phyloP scores from a whole-genome alignment of 2,329 filamentous ascomycete genomes.

The Thermothelomyces thermophilus region DNA sequence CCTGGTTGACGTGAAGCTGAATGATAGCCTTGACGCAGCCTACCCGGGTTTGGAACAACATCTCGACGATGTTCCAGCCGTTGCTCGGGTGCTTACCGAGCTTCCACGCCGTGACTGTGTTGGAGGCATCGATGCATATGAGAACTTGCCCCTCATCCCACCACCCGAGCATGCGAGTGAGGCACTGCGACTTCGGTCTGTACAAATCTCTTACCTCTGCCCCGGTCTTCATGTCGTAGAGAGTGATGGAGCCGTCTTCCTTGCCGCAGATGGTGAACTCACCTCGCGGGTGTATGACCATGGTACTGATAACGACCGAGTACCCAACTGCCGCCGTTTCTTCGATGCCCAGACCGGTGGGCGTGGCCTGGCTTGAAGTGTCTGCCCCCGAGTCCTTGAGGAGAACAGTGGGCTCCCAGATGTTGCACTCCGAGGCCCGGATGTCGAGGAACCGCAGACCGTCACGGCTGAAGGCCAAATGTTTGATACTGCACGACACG shows the following conservation, averaged over 20 bases:
- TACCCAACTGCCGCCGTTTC: background rate
- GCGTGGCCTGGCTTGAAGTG: background rate
- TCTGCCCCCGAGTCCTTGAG: background rate
- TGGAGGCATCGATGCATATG: background rate
- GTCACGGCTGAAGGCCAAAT: slow-evolving; percentile 3
- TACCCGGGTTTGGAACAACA: background rate
- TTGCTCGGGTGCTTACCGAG: background rate
- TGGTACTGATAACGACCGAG: background rate
- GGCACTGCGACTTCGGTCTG: background rate
- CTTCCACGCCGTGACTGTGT: background rate
- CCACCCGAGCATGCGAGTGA: background rate
- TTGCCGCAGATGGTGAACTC: slow-evolving; percentile 1
- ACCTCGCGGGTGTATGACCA: background rate
- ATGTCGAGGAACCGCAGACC: background rate
- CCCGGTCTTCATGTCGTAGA: slow-evolving; percentile 5
- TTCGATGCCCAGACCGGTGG: background rate
- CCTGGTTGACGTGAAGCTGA: background rate
- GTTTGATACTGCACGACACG: background rate
- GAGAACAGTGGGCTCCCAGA: slow-evolving; percentile 4
- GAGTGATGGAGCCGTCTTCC: background rate
- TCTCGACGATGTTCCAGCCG: background rate
- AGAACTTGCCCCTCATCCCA: background rate
- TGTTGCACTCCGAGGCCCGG: slow-evolving; percentile 5
- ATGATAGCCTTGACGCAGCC: slow-evolving; percentile 4
- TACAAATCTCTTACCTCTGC: background rate